Base-by-base conservation (phyloP, 228 moss, liverwort and hornwort genomes). In the Sphagnum fallax region DNA sequence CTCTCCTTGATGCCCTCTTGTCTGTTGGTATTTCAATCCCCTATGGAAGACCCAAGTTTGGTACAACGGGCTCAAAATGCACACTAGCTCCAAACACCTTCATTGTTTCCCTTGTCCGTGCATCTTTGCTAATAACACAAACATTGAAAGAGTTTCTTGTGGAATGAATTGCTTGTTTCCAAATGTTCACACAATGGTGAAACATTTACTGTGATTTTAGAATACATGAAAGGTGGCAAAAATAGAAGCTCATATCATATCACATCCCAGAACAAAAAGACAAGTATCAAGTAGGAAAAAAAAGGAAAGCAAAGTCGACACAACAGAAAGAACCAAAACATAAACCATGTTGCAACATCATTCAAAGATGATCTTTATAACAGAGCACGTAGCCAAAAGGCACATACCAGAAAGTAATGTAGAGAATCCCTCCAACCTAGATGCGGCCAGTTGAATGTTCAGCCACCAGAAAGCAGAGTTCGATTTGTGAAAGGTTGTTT, bases 351-450 rank as follows among this genome's bases (percentile, higher is more conserved):
- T 60, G 18, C 18, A 18, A 18, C 18, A 18, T 18, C 18, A 18
- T 18, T 18, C 18, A 0, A 1, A 18, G 18, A 18, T 18, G 18
- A 18, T 18, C 18, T 18, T 18, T 18, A 1, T 18, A 18, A 18
- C 18, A 0, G 18, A 18, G 18, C 18, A 18, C 18, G 18, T 1
- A 18, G 18, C 18, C 18, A 60, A 10, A 10, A 14, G 57, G 47
- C 64, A 79, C 76, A 67, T 92, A 96, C 95, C 95, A 96, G 53
- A 96, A 75, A 57, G 84, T 80, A 65, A 92, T 89, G 72, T 83
- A 89, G 66, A 86, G 81, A 15, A 81, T 62, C 66, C 95, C 95
- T 72, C 78, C 95, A 79, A 87, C 85, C 95, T 92, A 96, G 51
- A 96, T 84, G 68, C 82, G 86, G 74, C 95, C 95, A 75, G 81